phyloP scores from a whole-genome alignment of 208 protist species.

The Trypanosoma rangeli region DNA sequence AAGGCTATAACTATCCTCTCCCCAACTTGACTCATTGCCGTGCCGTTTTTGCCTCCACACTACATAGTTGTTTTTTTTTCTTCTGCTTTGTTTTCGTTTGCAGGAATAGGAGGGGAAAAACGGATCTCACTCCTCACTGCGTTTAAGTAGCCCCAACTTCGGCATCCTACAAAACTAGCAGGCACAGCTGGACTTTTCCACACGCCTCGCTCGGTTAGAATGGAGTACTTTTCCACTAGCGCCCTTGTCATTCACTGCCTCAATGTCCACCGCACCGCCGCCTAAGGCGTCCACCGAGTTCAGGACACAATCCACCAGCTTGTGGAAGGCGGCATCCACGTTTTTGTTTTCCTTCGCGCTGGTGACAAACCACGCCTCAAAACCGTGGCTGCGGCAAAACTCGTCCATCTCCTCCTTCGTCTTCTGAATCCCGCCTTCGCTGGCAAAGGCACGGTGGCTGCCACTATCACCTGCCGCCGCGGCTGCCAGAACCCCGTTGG shows the following conservation, averaged over 20 bases:
- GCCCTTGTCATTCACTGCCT: background rate
- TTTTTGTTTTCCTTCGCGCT: constrained; percentile 90
- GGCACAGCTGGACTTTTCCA: constrained; percentile 15
- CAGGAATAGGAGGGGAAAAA: no score
- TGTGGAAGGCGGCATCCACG: constrained; percentile 76
- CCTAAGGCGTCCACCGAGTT: background rate
- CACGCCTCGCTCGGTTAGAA: constrained; percentile 5
- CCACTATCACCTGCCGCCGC: constrained; percentile 25
- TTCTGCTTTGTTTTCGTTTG: background rate
- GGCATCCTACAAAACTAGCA: constrained; percentile 4
- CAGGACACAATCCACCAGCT: constrained; percentile 50
- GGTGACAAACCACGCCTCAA: constrained; percentile 80
- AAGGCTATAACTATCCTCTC: no score
- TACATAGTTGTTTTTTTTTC: background rate
- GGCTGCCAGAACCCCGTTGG: constrained; percentile 36
- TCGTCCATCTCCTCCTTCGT: constrained; percentile 74
- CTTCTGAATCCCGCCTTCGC: constrained; percentile 42
- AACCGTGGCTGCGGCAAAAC: constrained; percentile 65
- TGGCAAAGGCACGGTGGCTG: background rate
- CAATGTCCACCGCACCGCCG: background rate
- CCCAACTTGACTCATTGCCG: no score
- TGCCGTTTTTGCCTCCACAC: background rate
- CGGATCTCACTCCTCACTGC: no score
- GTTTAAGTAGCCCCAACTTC: no score
- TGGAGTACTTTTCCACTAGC: constrained; percentile 13